These are phyloP conservation scores for Ceraceosorus bombacis DNA, from an alignment of 1,284 basidiomycete genomes.

Conservation along the genomic window DNA sequence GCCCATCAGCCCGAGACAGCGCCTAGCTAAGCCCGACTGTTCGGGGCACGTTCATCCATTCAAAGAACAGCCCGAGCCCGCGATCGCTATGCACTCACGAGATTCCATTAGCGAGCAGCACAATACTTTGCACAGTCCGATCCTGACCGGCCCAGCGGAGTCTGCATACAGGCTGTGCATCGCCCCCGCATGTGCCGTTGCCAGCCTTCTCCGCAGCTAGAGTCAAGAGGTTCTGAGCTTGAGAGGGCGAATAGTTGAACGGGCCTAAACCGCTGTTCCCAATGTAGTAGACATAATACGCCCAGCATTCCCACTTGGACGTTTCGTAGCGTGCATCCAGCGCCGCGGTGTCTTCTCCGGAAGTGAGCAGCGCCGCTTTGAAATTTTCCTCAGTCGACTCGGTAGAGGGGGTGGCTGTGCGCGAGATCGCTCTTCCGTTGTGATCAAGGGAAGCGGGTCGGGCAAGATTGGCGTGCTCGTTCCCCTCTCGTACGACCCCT, in stretches of 20 bases:
- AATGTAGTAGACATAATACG: constrained; percentile 66
- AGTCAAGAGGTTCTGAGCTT: constrained; percentile 62
- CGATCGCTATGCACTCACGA: too few species aligned
- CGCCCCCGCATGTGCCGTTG: constrained; percentile 17
- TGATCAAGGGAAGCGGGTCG: too few species aligned
- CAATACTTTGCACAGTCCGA: constrained; percentile 29
- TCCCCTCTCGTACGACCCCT: too few species aligned
- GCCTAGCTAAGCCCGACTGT: too few species aligned
- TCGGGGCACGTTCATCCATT: too few species aligned
- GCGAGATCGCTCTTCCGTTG: too few species aligned
- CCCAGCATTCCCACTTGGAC: constrained; percentile 54
- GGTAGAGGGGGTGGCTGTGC: too few species aligned
- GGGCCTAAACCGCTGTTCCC: constrained; percentile 59
- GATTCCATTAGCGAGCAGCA: constrained; percentile 24
- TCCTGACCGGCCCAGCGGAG: constrained; percentile 52
- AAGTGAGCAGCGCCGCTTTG: too few species aligned
- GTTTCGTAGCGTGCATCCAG: not conserved
- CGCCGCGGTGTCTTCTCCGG: too few species aligned
- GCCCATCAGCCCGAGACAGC: not conserved
- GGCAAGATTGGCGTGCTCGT: too few species aligned
- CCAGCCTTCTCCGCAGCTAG: constrained; percentile 64
- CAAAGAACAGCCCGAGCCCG: too few species aligned
- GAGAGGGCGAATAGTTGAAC: constrained; percentile 68
- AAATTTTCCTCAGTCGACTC: too few species aligned
- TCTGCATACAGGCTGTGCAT: constrained; percentile 36